Conservation (phyloP, 805 yeast species). For the Scheffersomyces amazonensis region DNA sequence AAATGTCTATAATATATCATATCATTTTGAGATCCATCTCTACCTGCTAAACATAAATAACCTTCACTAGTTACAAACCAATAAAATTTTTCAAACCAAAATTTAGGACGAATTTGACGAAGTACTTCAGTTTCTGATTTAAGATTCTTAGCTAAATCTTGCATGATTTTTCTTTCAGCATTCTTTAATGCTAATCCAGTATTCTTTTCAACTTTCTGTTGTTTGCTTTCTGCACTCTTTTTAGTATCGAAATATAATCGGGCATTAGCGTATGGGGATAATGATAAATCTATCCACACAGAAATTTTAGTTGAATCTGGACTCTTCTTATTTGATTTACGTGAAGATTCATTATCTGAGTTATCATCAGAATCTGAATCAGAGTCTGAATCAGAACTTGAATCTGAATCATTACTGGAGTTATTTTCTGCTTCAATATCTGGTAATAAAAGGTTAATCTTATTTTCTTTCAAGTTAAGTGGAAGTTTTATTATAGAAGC, state of each 20-base stretch:
- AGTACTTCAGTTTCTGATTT: constrained; percentile 50
- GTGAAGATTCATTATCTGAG: constrained; percentile 10
- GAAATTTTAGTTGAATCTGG: constrained; percentile 17
- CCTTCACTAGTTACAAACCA: constrained; percentile 96
- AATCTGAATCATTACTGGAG: constrained; percentile 8
- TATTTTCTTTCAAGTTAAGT: constrained; percentile 65
- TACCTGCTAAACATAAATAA: constrained; percentile 81
- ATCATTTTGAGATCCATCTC: constrained; percentile 77
- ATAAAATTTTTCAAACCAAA: constrained; percentile 89
- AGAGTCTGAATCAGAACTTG: constrained; percentile 8
- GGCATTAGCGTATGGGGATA: constrained; percentile 88
- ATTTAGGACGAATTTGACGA: constrained; percentile 65
- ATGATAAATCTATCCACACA: constrained; percentile 62
- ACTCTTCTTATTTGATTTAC: constrained; percentile 4
- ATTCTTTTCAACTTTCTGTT: constrained; percentile 73
- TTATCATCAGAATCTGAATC: constrained; percentile 13
- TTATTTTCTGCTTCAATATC: constrained; percentile 29
- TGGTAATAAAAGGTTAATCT: constrained; percentile 56
- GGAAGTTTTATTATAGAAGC: constrained; percentile 67
- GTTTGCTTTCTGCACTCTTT: constrained; percentile 73
- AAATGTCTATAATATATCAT: constrained; percentile 77
- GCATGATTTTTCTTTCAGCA: constrained; percentile 73
- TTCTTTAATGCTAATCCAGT: constrained; percentile 76
- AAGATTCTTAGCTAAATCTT: constrained; percentile 64
- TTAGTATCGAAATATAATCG: constrained; percentile 75